phyloP scores from a whole-genome alignment of 495 filamentous ascomycete genomes.

The Penicillium desertorum region DNA sequence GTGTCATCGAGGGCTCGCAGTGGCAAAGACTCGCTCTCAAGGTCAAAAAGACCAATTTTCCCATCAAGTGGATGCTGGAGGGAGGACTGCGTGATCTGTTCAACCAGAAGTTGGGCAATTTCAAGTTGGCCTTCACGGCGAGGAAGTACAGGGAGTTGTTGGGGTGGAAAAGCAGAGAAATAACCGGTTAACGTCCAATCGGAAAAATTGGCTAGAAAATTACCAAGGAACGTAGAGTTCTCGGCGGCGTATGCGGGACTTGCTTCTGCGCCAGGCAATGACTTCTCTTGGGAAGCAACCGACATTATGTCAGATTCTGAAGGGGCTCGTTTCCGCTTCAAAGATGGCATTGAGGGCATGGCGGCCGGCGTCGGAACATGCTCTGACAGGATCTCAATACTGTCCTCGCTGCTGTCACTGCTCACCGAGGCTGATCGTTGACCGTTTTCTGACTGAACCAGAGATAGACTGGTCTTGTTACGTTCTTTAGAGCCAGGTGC shows the following conservation, averaged over 20 bases:
- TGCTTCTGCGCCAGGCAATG: constrained; percentile 22
- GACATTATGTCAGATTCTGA: constrained; percentile 39
- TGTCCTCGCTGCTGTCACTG: constrained; percentile 36
- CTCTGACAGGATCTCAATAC: constrained; percentile 31
- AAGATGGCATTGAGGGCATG: constrained; percentile 25
- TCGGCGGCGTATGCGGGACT: constrained; percentile 24
- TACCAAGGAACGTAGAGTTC: constrained; percentile 43
- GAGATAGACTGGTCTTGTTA: not conserved
- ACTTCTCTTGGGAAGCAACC: constrained; percentile 34
- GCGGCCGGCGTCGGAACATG: constrained; percentile 21
- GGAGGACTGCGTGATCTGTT: constrained; percentile 52
- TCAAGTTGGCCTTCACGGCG: constrained; percentile 43
- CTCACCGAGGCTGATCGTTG: constrained; percentile 28
- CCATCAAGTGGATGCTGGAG: constrained; percentile 40
- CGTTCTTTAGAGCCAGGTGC: constrained; percentile 3
- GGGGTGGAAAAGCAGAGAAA: constrained; percentile 40
- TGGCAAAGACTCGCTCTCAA: constrained; percentile 30
- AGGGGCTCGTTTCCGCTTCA: constrained; percentile 45
- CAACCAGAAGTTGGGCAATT: constrained; percentile 49
- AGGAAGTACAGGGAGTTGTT: constrained; percentile 33
- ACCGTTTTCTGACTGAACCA: not conserved
- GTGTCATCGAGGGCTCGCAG: constrained; percentile 35
- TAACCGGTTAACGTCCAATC: constrained; percentile 47
- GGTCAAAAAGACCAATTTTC: constrained; percentile 28
- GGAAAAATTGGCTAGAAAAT: constrained; percentile 47